Conservation (phyloP, 2,329 filamentous ascomycete species). For the Ceratocystis cacaofunesta region DNA sequence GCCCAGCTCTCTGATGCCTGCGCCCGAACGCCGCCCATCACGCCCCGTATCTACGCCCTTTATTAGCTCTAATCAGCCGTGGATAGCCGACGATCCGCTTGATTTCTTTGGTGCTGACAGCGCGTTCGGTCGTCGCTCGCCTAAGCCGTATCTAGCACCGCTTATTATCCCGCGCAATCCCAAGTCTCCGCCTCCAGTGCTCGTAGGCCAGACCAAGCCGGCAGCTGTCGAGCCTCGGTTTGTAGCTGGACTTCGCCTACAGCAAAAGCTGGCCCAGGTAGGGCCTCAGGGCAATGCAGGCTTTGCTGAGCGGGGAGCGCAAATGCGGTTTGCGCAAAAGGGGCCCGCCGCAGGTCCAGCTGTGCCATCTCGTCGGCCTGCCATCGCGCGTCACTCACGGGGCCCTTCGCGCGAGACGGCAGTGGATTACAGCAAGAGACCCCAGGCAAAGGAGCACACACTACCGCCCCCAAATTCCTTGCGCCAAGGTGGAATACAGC, state of each 20-base stretch:
- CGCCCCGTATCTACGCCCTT: slow-evolving; percentile 13
- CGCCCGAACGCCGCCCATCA: neutral
- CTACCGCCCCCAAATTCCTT: neutral
- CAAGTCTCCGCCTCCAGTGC: neutral
- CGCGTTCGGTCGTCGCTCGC: neutral
- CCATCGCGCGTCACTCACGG: neutral
- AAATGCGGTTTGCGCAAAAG: neutral
- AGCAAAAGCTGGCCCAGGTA: slow-evolving; percentile 3
- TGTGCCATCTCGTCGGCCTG: neutral
- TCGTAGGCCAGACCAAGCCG: neutral
- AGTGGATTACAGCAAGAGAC: neutral
- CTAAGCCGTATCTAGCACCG: slow-evolving; percentile 8
- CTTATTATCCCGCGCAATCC: slow-evolving; percentile 12
- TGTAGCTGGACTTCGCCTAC: slow-evolving; percentile 11
- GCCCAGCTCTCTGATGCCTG: neutral
- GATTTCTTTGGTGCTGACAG: neutral
- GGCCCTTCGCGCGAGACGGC: neutral
- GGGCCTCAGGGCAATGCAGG: neutral
- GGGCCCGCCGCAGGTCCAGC: neutral
- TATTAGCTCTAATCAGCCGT: slow-evolving; percentile 13
- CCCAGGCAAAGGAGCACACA: neutral
- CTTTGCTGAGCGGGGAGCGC: neutral
- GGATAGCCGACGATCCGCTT: slow-evolving; percentile 10
- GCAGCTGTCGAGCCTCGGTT: slow-evolving; percentile 9
- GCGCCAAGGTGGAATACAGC: neutral